Evolutionary conservation across 2,329 filamentous ascomycete genomes (phyloP).

Genomic region (Trichoderma afroharzianum): DNA sequence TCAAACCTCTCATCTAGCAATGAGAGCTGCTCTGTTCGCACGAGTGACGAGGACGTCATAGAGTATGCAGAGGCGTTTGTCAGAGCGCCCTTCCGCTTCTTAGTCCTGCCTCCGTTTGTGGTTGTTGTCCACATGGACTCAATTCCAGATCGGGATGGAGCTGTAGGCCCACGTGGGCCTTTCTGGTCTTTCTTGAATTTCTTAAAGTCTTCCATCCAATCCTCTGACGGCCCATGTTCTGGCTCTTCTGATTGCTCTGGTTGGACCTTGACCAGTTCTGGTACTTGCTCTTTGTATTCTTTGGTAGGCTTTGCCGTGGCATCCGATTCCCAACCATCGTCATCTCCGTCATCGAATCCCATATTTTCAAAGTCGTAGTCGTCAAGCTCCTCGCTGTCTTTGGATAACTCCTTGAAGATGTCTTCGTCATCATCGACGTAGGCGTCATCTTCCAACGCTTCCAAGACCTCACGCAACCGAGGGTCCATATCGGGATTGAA

Average conservation of each 20-base stretch:
- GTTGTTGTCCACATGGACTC: constrained; percentile 73
- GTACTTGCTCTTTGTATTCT: constrained; percentile 50
- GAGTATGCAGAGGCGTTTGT: constrained; percentile 85
- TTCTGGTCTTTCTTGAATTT: constrained; percentile 86
- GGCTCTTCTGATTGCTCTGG: constrained; percentile 39
- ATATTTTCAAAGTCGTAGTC: constrained; percentile 73
- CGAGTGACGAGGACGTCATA: constrained; percentile 85
- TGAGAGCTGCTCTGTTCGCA: constrained; percentile 81
- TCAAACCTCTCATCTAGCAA: constrained; percentile 90
- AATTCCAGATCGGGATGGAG: constrained; percentile 56
- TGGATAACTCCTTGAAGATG: constrained; percentile 71
- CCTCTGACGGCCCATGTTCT: constrained; percentile 64
- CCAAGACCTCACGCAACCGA: constrained; percentile 80
- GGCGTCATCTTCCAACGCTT: constrained; percentile 91
- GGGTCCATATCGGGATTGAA: constrained; percentile 99
- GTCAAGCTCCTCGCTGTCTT: constrained; percentile 70
- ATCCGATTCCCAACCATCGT: constrained; percentile 93
- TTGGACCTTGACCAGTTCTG: constrained; percentile 45
- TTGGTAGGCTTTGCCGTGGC: constrained; percentile 75
- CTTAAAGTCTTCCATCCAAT: constrained; percentile 90
- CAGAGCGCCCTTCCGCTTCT: constrained; percentile 93
- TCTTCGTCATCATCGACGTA: constrained; percentile 90
- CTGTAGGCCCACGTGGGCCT: constrained; percentile 35
- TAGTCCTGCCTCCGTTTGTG: constrained; percentile 73
- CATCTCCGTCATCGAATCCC: constrained; percentile 55